A percentile compares a stretch with the other conserved stretches of the same genome.
Evolutionary conservation across 257 asterid genomes (phyloP).

Genomic region (Przewalskia tangutica): DNA sequence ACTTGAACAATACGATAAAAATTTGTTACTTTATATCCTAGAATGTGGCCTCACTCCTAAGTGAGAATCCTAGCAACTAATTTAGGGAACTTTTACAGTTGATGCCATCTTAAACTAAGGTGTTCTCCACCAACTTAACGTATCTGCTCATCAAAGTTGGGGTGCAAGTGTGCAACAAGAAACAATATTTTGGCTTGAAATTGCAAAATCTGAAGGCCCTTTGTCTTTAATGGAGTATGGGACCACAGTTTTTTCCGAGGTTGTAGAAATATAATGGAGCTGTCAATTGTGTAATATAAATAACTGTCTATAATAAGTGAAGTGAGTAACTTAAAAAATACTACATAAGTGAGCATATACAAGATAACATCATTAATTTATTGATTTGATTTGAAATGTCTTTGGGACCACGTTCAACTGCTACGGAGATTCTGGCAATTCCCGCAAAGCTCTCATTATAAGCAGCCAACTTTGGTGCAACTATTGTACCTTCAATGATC

Average conservation of each 20-base stretch:
- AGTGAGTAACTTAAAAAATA: no score
- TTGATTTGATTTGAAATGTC: not conserved
- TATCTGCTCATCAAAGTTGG: not conserved
- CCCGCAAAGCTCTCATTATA: not conserved
- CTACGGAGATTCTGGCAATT: not conserved
- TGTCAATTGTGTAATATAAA: not conserved
- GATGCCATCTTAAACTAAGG: not conserved
- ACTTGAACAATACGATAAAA: not conserved
- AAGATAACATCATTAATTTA: not conserved
- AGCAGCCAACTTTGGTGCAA: not conserved
- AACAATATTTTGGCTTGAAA: not conserved
- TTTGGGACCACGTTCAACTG: not conserved
- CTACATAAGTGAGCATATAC: no score
- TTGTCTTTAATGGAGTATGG: not conserved
- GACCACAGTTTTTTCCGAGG: not conserved
- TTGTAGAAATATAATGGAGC: not conserved
- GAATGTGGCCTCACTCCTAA: not conserved
- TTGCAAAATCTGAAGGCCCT: not conserved
- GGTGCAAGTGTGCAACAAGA: not conserved
- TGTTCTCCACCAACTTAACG: not conserved
- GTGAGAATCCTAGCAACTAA: not conserved
- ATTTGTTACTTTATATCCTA: not conserved
- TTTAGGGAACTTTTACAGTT: no score
- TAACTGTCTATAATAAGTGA: not conserved
- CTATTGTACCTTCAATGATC: not conserved